Evolutionary conservation across 2,329 filamentous ascomycete species (phyloP), one percentile per base, ranked within the genome.

Genomic region (Phaeoacremonium minimum): DNA sequence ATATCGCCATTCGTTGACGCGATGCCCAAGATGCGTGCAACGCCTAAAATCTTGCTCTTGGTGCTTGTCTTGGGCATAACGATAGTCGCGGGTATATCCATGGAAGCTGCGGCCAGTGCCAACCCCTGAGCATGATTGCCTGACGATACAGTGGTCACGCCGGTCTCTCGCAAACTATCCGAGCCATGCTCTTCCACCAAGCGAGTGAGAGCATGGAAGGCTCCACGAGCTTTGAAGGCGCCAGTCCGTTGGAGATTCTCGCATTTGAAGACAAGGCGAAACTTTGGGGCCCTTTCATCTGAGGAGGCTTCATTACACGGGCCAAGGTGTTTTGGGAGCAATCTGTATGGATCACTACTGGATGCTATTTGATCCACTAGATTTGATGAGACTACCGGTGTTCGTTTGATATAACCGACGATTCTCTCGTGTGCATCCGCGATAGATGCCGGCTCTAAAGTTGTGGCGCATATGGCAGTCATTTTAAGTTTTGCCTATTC

Each of bases 231-330:
- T 56, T 85, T 85, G 61, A 85, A 85, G 4, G 80, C 80, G 28
- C 80, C 80, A 20, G 82, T 79, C 18, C 69, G 67, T 55, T 84
- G 80, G 22, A 73, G 67, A 50, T 83, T 83, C 56, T 85, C 80
- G 49, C 32, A 20, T 15, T 33, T 33, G 32, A 33, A 33, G n/a
- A 17, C 11, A 6, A 31, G n/a, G 28, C 18, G 16, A 13, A 20
- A 20, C 14, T 31, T 30, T 5, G 20, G 35, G n/a, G n/a, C n/a
- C n/a, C n/a, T n/a, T n/a, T n/a, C n/a, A n/a, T n/a, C n/a, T n/a
- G n/a, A n/a, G n/a, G n/a, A n/a, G n/a, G n/a, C n/a, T n/a, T n/a
- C n/a, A n/a, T n/a, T n/a, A n/a, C n/a, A n/a, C n/a, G n/a, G n/a
- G n/a, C n/a, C n/a, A n/a, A n/a, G n/a, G n/a, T n/a, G n/a, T n/a